Percentiles rank a stretch among this genome's conserved stretches.
Evolutionary conservation across 768 basidiomycete genomes (phyloP).

Genomic region (Fomitopsis pulvina): DNA sequence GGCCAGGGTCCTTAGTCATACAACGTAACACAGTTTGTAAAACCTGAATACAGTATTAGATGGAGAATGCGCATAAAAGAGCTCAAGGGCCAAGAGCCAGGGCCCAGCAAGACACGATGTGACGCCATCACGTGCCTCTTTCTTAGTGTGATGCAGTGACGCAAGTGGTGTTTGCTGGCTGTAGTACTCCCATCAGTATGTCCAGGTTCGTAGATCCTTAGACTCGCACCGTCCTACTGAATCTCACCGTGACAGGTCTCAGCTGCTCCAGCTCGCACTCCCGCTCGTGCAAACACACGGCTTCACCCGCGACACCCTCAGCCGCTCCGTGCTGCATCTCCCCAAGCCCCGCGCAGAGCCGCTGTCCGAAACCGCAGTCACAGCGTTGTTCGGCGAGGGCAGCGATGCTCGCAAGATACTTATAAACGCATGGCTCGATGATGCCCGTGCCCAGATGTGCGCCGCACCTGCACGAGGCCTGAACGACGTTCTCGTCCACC

Average conservation of each 20-base stretch:
- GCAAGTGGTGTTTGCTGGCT: no score
- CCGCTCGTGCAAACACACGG: slow-evolving; percentile 62
- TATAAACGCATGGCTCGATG: slow-evolving; percentile 68
- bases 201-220: not conserved
- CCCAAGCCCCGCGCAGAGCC: slow-evolving; percentile 47
- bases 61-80: no score
- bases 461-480: slow-evolving; percentile 26
- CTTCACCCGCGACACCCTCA: slow-evolving; percentile 66
- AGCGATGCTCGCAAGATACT: slow-evolving; percentile 59
- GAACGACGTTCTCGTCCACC: slow-evolving; percentile 44
- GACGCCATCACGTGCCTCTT: no score
- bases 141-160: no score
- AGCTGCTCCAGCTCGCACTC: slow-evolving; percentile 52
- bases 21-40: no score
- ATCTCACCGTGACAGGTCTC: not conserved
- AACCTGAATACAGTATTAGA: no score
- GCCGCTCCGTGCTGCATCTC: slow-evolving; percentile 54
- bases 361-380: slow-evolving; percentile 63
- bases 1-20: no score
- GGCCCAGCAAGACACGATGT: no score
- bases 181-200: no score
- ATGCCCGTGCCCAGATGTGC: slow-evolving; percentile 51
- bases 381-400: slow-evolving; percentile 67
- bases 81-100: no score
- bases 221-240: not conserved